Evolutionary conservation across 352 stramenopile genomes (phyloP).

Genomic region (Phytophthora litchii): DNA sequence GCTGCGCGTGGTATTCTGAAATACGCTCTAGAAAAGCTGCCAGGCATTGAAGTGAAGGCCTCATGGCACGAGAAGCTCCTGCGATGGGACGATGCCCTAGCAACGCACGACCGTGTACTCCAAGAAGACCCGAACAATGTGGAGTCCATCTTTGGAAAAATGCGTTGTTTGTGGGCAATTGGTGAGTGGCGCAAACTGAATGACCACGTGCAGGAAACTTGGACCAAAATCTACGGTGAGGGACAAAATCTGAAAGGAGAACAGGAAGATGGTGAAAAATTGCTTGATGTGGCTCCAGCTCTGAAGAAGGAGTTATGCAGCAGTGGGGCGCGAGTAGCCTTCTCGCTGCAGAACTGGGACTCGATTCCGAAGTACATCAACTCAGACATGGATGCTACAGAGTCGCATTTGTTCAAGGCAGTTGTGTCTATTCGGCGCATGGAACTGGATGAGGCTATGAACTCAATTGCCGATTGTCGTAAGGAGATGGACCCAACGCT

Average conservation of each 20-base stretch:
- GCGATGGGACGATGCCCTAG: constrained; percentile 96
- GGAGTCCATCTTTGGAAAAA: constrained; percentile 97
- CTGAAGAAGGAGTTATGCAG: constrained; percentile 88
- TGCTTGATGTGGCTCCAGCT: constrained; percentile 79
- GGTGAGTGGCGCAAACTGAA: constrained; percentile 97
- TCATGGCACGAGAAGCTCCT: constrained; percentile 99
- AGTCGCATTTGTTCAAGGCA: constrained; percentile 85
- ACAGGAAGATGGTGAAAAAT: constrained; percentile 48
- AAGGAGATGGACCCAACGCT: constrained; percentile 97
- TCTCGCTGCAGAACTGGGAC: constrained; percentile 87
- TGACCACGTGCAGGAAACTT: constrained; percentile 90
- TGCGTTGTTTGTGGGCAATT: constrained; percentile 98
- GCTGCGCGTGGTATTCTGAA: constrained; percentile 99
- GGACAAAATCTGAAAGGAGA: constrained; percentile 45
- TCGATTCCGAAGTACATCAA: constrained; percentile 87
- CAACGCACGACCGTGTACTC: constrained; percentile 92
- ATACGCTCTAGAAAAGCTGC: constrained; percentile 81
- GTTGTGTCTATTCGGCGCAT: constrained; percentile 95
- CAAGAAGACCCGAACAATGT: constrained; percentile 84
- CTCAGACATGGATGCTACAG: constrained; percentile 87
- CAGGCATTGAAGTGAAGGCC: constrained; percentile 91
- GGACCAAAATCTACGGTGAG: constrained; percentile 86
- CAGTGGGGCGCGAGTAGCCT: constrained; percentile 78
- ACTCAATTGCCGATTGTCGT: constrained; percentile 93
- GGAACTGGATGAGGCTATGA: constrained; percentile 92